Percentiles rank a stretch among this genome's conserved stretches.
Evolutionary conservation across 2,329 filamentous ascomycete genomes (phyloP).

Genomic region (Sclerotinia nivalis): DNA sequence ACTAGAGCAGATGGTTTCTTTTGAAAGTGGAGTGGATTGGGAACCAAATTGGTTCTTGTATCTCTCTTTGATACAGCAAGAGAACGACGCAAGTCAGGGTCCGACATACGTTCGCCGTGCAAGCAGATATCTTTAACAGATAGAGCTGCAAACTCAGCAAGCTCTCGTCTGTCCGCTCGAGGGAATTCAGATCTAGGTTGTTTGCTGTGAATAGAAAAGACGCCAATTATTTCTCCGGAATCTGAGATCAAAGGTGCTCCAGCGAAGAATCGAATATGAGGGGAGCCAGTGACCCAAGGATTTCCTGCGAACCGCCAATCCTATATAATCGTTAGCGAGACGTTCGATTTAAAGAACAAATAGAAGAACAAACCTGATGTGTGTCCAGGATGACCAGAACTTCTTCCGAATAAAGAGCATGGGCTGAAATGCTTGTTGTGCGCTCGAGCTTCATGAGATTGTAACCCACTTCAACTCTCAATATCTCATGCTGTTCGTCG

Average conservation of each 20-base stretch:
- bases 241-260: slow-evolving; percentile 42
- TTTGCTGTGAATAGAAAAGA: slow-evolving; percentile 40
- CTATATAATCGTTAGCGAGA: slow-evolving; percentile 30
- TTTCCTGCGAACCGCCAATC: slow-evolving; percentile 44
- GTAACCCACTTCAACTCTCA: slow-evolving; percentile 40
- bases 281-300: slow-evolving; percentile 37
- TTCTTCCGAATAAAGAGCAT: slow-evolving; percentile 42
- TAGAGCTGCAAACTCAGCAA: slow-evolving; percentile 37
- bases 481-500: slow-evolving; percentile 39
- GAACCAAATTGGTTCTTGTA: slow-evolving; percentile 24
- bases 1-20: neutral
- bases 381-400: slow-evolving; percentile 43
- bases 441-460: slow-evolving; percentile 36
- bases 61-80: slow-evolving; percentile 26
- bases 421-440: slow-evolving; percentile 42
- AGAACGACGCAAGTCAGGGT: slow-evolving; percentile 23
- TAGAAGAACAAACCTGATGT: slow-evolving; percentile 35
- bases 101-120: slow-evolving; percentile 19
- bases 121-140: slow-evolving; percentile 29
- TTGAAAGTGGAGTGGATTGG: slow-evolving; percentile 14
- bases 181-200: slow-evolving; percentile 37
- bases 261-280: slow-evolving; percentile 43
- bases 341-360: neutral
- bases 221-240: slow-evolving; percentile 39
- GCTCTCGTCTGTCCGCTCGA: slow-evolving; percentile 33